These are phyloP conservation scores for Dactylis glomerata DNA, from an alignment of 176 grass and related monocot species.

Conservation along the genomic window DNA sequence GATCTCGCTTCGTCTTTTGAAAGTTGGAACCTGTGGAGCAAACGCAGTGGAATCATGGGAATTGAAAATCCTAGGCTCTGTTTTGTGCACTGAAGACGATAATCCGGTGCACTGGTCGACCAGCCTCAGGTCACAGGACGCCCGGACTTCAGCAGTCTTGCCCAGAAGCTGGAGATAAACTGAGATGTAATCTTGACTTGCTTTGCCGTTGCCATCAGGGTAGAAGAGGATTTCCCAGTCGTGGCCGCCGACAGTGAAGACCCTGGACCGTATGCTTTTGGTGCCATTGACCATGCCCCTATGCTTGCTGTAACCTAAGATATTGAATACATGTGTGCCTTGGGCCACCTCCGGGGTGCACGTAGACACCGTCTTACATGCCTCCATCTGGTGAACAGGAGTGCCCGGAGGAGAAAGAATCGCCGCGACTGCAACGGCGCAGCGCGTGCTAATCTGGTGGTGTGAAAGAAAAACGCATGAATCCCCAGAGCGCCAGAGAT, in stretches of 20 bases:
- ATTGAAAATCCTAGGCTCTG: background rate
- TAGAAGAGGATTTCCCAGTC: background rate
- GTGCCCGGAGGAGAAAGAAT: background rate
- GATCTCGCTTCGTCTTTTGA: background rate
- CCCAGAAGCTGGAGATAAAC: background rate
- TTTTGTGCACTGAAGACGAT: background rate
- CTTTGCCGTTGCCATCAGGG: background rate
- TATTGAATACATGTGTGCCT: background rate
- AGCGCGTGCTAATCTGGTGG: background rate
- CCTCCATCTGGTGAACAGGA: background rate
- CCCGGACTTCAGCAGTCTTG: background rate
- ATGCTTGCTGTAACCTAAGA: background rate
- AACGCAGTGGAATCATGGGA: accelerated
- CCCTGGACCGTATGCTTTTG: background rate
- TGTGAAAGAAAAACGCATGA: background rate
- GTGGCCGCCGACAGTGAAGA: background rate
- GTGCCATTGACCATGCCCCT: background rate
- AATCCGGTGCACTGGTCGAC: background rate
- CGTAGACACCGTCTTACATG: background rate
- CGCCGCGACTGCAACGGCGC: background rate
- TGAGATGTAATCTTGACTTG: background rate
- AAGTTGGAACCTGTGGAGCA: background rate
- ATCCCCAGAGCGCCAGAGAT: background rate
- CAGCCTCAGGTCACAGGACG: background rate
- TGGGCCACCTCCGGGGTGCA: background rate